Evolutionary conservation across 202 grass and related monocot species (phyloP).

Genomic region (Panicum hallii): DNA sequence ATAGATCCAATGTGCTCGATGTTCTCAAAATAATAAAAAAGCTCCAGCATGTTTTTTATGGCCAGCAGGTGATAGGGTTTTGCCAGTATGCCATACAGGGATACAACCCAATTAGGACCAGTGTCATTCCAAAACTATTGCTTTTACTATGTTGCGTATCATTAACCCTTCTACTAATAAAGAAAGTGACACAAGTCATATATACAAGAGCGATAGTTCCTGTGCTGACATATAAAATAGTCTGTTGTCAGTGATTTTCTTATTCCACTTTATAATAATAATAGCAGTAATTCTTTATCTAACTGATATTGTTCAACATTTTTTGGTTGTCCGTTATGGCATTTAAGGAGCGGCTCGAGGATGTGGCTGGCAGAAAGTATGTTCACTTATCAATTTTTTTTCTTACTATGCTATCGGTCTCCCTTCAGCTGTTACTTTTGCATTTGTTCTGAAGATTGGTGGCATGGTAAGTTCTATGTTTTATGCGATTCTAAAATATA

Average conservation of each 20-base stretch:
- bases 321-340: constrained; percentile 19
- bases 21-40: neutral
- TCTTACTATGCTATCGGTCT: constrained; percentile 83
- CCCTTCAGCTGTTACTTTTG: constrained; percentile 75
- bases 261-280: neutral
- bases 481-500: constrained; percentile 10
- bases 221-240: neutral
- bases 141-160: neutral
- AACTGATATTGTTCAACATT: neutral
- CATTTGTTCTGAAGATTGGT: constrained; percentile 82
- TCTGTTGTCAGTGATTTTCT: neutral
- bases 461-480: constrained; percentile 58
- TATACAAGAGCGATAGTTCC: neutral
- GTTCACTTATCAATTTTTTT: constrained; percentile 82
- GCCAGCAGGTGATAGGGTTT: neutral
- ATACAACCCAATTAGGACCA: neutral
- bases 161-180: neutral
- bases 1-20: no score
- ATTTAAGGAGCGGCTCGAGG: constrained; percentile 83
- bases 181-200: neutral
- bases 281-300: neutral
- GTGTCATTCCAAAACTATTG: neutral
- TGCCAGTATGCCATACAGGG: neutral
- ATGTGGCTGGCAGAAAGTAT: constrained; percentile 87
- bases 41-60: neutral